Evolutionary conservation across 768 basidiomycete species (phyloP).

Genomic region (Leccinum arenicola): DNA sequence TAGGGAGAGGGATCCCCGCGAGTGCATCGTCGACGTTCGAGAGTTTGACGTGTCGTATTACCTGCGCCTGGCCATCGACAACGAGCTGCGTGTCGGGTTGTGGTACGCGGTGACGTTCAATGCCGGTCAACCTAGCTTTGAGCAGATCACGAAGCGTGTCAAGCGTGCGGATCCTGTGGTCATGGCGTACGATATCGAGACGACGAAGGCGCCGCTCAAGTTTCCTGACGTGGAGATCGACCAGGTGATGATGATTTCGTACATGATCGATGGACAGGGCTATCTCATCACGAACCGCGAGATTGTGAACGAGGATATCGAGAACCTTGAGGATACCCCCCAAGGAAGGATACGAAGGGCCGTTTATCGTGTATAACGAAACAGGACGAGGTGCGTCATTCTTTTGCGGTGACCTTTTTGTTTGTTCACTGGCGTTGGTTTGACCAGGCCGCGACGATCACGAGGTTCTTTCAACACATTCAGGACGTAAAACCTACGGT

Average conservation of each 20-base stretch:
- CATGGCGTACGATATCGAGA: conserved; percentile 99
- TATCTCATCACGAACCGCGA: conserved; percentile 97
- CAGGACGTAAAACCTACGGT: conserved; percentile 94
- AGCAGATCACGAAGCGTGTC: conserved; percentile 74
- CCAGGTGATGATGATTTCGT: conserved; percentile 99
- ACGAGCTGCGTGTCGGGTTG: conserved; percentile 94
- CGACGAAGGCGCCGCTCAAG: conserved; percentile 98
- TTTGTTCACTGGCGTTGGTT: not conserved
- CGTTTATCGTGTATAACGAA: conserved; percentile 94
- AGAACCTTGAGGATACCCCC: conserved; percentile 98
- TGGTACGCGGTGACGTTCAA: conserved; percentile 92
- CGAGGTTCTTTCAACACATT: conserved; percentile 90
- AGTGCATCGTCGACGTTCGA: conserved; percentile 89
- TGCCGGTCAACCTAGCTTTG: conserved; percentile 74
- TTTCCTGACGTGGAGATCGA: conserved; percentile 95
- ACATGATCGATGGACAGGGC: conserved; percentile 98
- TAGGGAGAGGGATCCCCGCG: conserved; percentile 78
- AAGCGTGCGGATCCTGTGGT: conserved; percentile 99
- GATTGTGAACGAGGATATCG: conserved; percentile 95
- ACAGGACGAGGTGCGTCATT: conserved; percentile 68
- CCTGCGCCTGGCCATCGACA: conserved; percentile 98
- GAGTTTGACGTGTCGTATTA: conserved; percentile 99
- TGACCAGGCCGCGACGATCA: conserved; percentile 73
- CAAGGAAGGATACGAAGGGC: conserved; percentile 95
- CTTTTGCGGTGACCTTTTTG: not conserved